Evolutionary conservation across 805 yeast genomes (phyloP).

Genomic region (Ogataea nitratoaversa): DNA sequence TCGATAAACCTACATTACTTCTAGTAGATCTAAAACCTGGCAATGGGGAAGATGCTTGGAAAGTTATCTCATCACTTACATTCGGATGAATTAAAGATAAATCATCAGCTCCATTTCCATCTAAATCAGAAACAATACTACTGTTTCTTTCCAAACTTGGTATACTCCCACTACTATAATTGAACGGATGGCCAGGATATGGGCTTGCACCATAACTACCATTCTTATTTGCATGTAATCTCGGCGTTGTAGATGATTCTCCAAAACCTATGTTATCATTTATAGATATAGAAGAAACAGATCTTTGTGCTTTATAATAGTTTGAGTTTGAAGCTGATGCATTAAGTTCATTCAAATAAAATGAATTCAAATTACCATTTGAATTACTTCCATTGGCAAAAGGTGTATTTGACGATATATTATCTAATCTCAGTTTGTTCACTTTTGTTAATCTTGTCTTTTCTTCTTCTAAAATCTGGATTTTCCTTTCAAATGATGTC

Average conservation of each 20-base stretch:
- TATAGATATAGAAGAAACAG: slow-evolving; percentile 23
- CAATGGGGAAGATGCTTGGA: slow-evolving; percentile 17
- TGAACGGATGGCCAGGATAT: too few species aligned
- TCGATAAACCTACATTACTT: slow-evolving; percentile 9
- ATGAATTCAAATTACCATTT: slow-evolving; percentile 4
- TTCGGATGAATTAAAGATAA: not conserved
- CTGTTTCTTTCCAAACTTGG: not conserved
- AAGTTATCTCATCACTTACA: not conserved
- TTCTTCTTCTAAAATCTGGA: slow-evolving; percentile 27
- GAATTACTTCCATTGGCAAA: not conserved
- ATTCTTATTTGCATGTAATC: slow-evolving; percentile 8
- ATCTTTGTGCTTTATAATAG: slow-evolving; percentile 18
- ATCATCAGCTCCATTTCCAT: slow-evolving; percentile 6
- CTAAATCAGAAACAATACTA: not conserved
- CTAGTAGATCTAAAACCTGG: slow-evolving; percentile 6
- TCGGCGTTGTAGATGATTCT: slow-evolving; percentile 47
- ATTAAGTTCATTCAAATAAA: slow-evolving; percentile 31
- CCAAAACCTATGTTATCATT: slow-evolving; percentile 39
- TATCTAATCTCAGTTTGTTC: slow-evolving; percentile 14
- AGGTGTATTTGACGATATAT: slow-evolving; percentile 3
- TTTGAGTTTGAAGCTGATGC: slow-evolving; percentile 23
- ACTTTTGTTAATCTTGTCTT: slow-evolving; percentile 17
- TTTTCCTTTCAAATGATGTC: slow-evolving; percentile 18
- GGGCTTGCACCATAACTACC: not conserved
- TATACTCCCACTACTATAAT: not conserved